Base-by-base conservation (phyloP, 768 basidiomycete genomes). In the Trametes cubensis region DNA sequence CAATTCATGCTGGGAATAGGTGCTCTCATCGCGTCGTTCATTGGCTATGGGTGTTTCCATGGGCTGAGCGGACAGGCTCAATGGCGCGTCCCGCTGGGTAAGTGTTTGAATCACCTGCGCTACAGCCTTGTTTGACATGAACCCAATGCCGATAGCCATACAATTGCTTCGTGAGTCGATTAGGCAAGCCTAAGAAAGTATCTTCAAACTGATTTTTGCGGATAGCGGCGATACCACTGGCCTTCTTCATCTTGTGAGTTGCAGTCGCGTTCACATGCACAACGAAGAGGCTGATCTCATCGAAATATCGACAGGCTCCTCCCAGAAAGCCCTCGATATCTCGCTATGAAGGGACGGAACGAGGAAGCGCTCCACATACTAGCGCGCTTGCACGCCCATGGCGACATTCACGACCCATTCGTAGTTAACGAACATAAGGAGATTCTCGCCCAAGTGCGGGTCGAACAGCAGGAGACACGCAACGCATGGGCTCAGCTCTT, bases 61-160 rank as follows among this genome's bases (percentile, higher is more conserved):
- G 67, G 66, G 1, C 25, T 67, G 49, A 59, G 52, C 3, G 69
- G 67, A 18, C 75, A 72, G 47, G 72, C 76, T 6, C 77, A 83
- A 64, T 86, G 84, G 84, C 75, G 84, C 38, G 64, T 86, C 28
- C 81, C 81, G 15, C 67, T 83, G 1, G 81, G 80, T 77, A 50
- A 30, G 60, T 51, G 1, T 13, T 26, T n/a, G 26, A 4, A 21
- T 53, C 2, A 3, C 41, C 28, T 44, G 15, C 18, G 3, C 13
- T 17, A 18, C 25, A 17, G 5, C 23, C n/a, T n/a, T 15, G 5
- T 23, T 44, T 26, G 21, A 52, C 28, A 7, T 25, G 10, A 28
- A 6, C 21, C 14, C 3, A 8, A 20, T 20, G 45, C 20, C 41
- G 14, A 30, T 41, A 62, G 68, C 59, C 20, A 67, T 67, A 25